A percentile compares a stretch with the other conserved stretches of the same genome.
Conservation (phyloP, 2,329 filamentous ascomycete species). For the Balansia obtecta region DNA sequence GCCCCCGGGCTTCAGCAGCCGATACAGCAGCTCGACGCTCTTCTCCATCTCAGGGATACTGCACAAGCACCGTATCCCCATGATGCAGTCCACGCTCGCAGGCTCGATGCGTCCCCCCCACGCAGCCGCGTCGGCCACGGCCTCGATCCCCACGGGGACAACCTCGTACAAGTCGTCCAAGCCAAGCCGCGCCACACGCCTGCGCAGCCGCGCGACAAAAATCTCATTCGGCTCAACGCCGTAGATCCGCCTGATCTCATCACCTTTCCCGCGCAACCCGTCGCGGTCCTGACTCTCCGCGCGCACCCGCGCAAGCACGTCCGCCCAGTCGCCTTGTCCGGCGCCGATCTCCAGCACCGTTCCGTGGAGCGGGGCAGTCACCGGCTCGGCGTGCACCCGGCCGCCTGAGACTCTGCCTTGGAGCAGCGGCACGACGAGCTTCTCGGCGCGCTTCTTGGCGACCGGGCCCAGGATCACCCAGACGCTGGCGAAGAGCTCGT, state of each 20-base stretch:
- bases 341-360: too few species aligned
- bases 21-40: conserved; percentile 43
- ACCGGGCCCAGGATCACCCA: conserved; percentile 43
- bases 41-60: conserved; percentile 47
- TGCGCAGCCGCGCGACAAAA: too few species aligned
- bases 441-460: conserved; percentile 29
- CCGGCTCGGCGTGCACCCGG: conserved; percentile 23
- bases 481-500: conserved; percentile 48
- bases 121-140: conserved; percentile 28
- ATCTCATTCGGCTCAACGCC: too few species aligned
- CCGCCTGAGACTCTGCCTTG: conserved; percentile 33
- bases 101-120: conserved; percentile 35
- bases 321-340: too few species aligned
- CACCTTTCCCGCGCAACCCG: too few species aligned
- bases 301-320: too few species aligned
- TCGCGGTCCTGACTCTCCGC: too few species aligned
- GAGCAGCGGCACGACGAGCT: conserved; percentile 39
- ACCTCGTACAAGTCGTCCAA: too few species aligned
- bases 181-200: too few species aligned
- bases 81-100: conserved; percentile 44
- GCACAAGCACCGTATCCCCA: conserved; percentile 50
- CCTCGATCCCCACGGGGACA: conserved; percentile 46
- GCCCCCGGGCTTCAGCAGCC: conserved; percentile 46
- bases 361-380: too few species aligned
- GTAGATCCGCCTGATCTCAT: too few species aligned